Conservation (phyloP, 2,329 filamentous ascomycete genomes). For the Colletotrichum lentis region DNA sequence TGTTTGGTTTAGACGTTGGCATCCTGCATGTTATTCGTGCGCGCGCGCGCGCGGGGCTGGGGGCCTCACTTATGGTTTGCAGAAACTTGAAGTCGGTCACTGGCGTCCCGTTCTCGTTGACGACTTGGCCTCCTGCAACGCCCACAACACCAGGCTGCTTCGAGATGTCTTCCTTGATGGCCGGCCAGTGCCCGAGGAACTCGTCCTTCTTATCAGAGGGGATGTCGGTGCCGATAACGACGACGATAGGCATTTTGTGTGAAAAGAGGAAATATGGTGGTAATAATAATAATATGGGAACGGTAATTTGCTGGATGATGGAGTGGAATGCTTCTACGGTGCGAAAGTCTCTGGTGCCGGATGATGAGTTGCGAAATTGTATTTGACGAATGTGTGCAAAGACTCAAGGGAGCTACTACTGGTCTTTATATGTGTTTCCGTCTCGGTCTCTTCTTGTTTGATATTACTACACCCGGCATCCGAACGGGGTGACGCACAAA, state of each 20-base stretch:
- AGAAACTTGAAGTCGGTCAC: constrained; percentile 34
- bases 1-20: too few relatives aligned
- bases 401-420: too few relatives aligned
- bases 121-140: constrained; percentile 17
- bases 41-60: too few relatives aligned
- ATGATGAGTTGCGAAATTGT: background rate
- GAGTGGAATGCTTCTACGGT: background rate
- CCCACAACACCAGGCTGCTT: constrained; percentile 27
- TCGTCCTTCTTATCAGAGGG: constrained; percentile 33
- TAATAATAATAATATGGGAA: too few relatives aligned
- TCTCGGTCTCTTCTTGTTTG: background rate
- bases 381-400: fast-evolving
- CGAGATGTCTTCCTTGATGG: constrained; percentile 18
- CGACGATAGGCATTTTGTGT: constrained; percentile 31
- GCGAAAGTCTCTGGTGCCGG: background rate
- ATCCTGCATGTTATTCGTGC: too few relatives aligned
- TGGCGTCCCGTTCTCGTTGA: constrained; percentile 15
- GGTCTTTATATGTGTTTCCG: background rate
- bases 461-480: too few relatives aligned
- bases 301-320: too few relatives aligned
- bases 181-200: constrained; percentile 26
- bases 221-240: constrained; percentile 17
- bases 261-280: background rate
- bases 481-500: background rate
- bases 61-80: constrained; percentile 17